Base-by-base conservation (phyloP, 306 rosid species). In the Hylodesmum podocarpum region DNA sequence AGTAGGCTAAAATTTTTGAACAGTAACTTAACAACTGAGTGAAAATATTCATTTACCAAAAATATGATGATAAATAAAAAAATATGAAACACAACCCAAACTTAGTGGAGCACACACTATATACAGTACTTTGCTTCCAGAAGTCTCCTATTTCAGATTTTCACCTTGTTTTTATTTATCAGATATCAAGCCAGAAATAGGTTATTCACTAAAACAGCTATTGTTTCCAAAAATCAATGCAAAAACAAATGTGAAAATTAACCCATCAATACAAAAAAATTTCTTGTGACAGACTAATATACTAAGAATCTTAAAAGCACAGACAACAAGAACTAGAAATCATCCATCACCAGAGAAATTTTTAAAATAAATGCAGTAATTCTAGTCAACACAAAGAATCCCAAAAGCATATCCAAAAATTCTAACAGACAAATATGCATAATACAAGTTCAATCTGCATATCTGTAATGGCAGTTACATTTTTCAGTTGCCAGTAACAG, bases 401-500 rank as follows among this genome's bases (percentile, higher is more conserved):
- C 59, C 57, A 67, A n/a, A 68, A 50, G 53, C 39, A 24, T 14
- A 58, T 59, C 73, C 57, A 53, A 74, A 68, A 70, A 27, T 24
- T 39, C 12, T 53, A 70, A 49, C 8, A 18, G 44, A 57, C 8
- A 77, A 53, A 59, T 24, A 71, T 4, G 27, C 5, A 8, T 19
- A 16, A 41, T 28, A 65, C 43, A 62, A 84, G 68, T 61, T 54
- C 72, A 36, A 54, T 47, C 58, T 18, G 11, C 24, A 72, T 34
- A 79, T 75, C 34, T 37, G 57, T 21, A 54, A 63, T 47, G 33
- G 63, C 37, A 44, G 75, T 37, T 39, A 44, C 65, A 74, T 40
- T 39, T 49, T 75, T 72, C 54, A 73, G 57, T 40, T 55, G 24
- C 62, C 64, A 73, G 37, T 43, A 69, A 63, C 31, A 22, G n/a